Base-by-base conservation (phyloP, 2,329 filamentous ascomycete species). In the Monosporascus ibericus region DNA sequence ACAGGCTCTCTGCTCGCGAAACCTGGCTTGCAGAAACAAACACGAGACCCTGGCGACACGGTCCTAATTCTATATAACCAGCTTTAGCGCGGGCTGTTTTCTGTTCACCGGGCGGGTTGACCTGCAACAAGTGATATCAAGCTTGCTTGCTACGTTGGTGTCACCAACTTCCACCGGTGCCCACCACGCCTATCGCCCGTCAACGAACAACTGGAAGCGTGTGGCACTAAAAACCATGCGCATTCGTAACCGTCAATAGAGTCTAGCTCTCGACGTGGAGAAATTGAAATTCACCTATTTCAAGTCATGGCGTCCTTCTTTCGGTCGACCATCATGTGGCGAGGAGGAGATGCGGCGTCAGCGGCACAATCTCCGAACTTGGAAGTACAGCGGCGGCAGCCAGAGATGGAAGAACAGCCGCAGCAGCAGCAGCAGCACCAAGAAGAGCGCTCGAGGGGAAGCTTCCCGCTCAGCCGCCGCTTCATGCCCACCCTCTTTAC, bases 301-400 rank as follows among this genome's bases (percentile, higher is more conserved):
- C 18, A 40, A 24, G 40, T 44, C 15, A 65, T 65, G 62, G 54
- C 64, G 8, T 46, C 42, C 39, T 62, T 60, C 49, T 42, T 63
- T 20, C 58, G 61, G 44, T 44, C 55, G 25, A 63, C 55, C 49
- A 39, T 60, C 44, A 40, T 59, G 4, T 38, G 60, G 50, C 56
- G 62, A 46, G 54, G 52, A 22, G 56, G 60, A 47, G 54, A 50
- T 18, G 55, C 52, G 49, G 37, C 55, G 15, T 51, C 55, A 8
- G 56, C 52, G 48, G 52, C 44, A 25, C 49, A 51, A 42, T 37
- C 49, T 30, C 54, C 54, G 25, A 59, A 61, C 42, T 39, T 51
- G 37, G 57, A 46, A n/a, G 42, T 59, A 48, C 58, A 49, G 42
- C 60, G 59, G 54, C 53, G 49, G 34, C 49, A 49, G 11, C 39